phyloP scores from a whole-genome alignment of 2,329 filamentous ascomycete genomes.

The Pseudopithomyces maydicus region DNA sequence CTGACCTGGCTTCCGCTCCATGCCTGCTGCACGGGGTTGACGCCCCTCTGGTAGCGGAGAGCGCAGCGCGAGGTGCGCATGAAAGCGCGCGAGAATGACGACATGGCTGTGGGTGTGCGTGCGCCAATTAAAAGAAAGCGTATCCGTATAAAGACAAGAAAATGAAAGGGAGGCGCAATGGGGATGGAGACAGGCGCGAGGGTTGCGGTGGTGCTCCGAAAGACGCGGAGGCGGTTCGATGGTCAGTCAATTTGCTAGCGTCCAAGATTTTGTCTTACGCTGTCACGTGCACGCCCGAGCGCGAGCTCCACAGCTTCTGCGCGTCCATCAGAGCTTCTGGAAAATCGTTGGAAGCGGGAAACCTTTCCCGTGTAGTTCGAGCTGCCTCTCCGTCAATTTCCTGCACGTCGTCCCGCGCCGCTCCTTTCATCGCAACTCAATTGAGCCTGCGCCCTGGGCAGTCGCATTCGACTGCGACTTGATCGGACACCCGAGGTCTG shows the following conservation, averaged over 20 bases:
- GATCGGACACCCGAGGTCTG: conserved; percentile 46
- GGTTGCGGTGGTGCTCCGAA: conserved; percentile 13
- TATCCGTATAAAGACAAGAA: conserved; percentile 27
- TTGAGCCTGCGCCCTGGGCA: conserved; percentile 13
- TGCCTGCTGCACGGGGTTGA: conserved; percentile 78
- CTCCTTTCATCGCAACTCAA: conserved; percentile 8
- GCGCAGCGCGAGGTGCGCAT: conserved; percentile 80
- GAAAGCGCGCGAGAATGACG: conserved; percentile 80
- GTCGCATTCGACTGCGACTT: conserved; percentile 9
- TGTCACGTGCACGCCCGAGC: conserved; percentile 16
- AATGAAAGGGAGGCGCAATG: conserved; percentile 34
- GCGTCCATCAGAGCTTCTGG: conserved; percentile 8
- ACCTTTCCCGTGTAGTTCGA: conserved; percentile 15
- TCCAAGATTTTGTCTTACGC: conserved; percentile 21
- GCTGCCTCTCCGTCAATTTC: background rate
- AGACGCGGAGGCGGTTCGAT: conserved; percentile 21
- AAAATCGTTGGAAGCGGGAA: conserved; percentile 15
- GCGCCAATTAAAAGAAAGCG: conserved; percentile 45
- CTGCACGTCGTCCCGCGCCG: conserved; percentile 1
- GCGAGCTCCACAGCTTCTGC: conserved; percentile 21
- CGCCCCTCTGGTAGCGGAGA: conserved; percentile 66
- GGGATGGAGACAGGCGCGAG: conserved; percentile 19
- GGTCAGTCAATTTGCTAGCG: conserved; percentile 38
- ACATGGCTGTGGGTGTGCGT: conserved; percentile 59
- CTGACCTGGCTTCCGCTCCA: conserved; percentile 68